Percentiles rank a stretch among this genome's conserved stretches.
phyloP scores from a whole-genome alignment of 1,139 yeast species.

The Scheffersomyces insectosa region DNA sequence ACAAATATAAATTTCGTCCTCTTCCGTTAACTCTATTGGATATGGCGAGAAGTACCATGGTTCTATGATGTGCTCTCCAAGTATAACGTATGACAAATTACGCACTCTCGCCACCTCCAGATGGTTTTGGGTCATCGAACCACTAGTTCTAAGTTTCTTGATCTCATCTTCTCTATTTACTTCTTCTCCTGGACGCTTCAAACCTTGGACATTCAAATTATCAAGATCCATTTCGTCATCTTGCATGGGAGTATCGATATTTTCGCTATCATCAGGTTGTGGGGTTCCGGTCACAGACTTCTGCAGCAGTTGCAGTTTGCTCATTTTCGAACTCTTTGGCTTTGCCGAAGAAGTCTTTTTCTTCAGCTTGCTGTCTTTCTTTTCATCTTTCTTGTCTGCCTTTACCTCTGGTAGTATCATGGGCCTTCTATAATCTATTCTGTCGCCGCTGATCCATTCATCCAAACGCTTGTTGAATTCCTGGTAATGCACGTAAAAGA shows the following conservation, averaged over 20 bases:
- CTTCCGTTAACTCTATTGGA: constrained; percentile 91
- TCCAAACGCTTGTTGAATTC: constrained; percentile 89
- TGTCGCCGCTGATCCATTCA: constrained; percentile 80
- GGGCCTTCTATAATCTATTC: constrained; percentile 69
- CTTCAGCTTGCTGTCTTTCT: constrained; percentile 17
- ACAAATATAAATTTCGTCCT: constrained; percentile 84
- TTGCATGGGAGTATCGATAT: constrained; percentile 23
- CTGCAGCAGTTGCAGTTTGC: constrained; percentile 13
- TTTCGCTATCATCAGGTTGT: constrained; percentile 18
- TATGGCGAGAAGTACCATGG: constrained; percentile 99
- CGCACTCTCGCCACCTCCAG: constrained; percentile 91
- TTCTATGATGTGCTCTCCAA: constrained; percentile 91
- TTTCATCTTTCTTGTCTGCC: constrained; percentile 39
- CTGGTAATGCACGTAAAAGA: constrained; percentile 89
- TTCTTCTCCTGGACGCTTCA: constrained; percentile 64
- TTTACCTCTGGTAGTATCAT: constrained; percentile 73
- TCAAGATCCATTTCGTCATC: constrained; percentile 87
- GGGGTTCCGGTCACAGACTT: constrained; percentile 23
- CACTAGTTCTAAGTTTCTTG: constrained; percentile 85
- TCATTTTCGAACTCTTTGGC: constrained; percentile 10
- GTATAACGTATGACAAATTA: constrained; percentile 70
- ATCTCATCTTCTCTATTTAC: constrained; percentile 88
- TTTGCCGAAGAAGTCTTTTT: constrained; percentile 10
- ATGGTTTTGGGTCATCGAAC: constrained; percentile 92
- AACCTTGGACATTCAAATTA: constrained; percentile 80